A percentile compares a stretch with the other conserved stretches of the same genome.
Conservation (phyloP, 306 rosid species). For the Dalbergia cultrata region DNA sequence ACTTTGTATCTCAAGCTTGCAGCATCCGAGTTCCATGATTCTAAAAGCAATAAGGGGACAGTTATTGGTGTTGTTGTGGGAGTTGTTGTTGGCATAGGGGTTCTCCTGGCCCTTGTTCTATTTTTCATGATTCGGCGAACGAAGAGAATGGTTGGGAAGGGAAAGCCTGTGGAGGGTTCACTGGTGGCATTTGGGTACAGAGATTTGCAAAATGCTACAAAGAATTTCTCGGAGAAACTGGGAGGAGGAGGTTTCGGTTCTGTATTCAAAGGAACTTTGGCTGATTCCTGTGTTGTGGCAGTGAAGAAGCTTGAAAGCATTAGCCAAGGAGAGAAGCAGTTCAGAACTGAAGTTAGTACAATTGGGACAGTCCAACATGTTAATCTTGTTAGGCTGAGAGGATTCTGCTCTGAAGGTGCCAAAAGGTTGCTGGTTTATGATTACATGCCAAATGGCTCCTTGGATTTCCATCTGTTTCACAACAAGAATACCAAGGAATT, state of each 20-base stretch:
- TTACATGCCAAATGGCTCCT: constrained; percentile 83
- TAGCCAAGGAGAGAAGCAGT: constrained; percentile 90
- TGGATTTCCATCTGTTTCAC: constrained; percentile 65
- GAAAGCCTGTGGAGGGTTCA: constrained; percentile 54
- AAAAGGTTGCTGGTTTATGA: constrained; percentile 79
- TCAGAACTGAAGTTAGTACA: constrained; percentile 77
- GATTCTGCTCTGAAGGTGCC: constrained; percentile 78
- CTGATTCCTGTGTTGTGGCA: constrained; percentile 70
- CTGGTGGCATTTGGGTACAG: constrained; percentile 59
- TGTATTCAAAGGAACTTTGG: constrained; percentile 77
- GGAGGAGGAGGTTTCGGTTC: constrained; percentile 96
- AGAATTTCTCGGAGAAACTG: constrained; percentile 81
- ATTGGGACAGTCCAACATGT: constrained; percentile 88
- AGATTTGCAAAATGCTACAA: constrained; percentile 61
- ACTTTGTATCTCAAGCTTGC: constrained; percentile 61
- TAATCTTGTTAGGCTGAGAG: constrained; percentile 80
- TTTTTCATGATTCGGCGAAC: constrained; percentile 48
- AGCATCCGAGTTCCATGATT: constrained; percentile 56
- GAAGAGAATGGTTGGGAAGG: constrained; percentile 37
- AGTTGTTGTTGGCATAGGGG: constrained; percentile 32
- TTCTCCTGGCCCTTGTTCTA: constrained; percentile 46
- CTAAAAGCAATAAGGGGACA: constrained; percentile 34
- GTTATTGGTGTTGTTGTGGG: constrained; percentile 54
- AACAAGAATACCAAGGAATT: constrained; percentile 46
- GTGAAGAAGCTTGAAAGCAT: constrained; percentile 85